Conservation (phyloP, 2,329 filamentous ascomycete genomes). For the Microdochium paspali region DNA sequence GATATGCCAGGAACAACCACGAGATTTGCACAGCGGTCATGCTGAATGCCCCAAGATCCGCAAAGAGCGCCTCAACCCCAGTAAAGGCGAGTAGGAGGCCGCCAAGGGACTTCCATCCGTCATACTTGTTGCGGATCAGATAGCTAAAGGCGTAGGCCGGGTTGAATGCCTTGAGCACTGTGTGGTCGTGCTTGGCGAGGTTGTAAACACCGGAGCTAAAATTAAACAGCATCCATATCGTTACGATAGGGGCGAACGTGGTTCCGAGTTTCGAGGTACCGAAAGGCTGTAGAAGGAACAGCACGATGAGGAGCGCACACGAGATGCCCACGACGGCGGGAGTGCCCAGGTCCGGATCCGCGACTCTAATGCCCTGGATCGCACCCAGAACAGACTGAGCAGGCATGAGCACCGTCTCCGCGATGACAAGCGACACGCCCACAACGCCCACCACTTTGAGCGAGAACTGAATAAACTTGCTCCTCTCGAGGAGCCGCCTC, state of each 20-base stretch:
- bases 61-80: slow-evolving; percentile 64
- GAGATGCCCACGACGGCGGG: slow-evolving; percentile 50
- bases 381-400: slow-evolving; percentile 59
- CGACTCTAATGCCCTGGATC: slow-evolving; percentile 50
- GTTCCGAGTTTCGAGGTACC: slow-evolving; percentile 49
- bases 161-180: slow-evolving; percentile 41
- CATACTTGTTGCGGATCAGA: slow-evolving; percentile 43
- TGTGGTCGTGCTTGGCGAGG: slow-evolving; percentile 34
- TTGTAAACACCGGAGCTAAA: slow-evolving; percentile 51
- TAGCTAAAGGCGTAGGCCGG: slow-evolving; percentile 48
- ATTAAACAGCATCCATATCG: slow-evolving; percentile 55
- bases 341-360: slow-evolving; percentile 40
- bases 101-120: slow-evolving; percentile 52
- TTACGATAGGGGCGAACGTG: slow-evolving; percentile 52
- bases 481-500: slow-evolving; percentile 45
- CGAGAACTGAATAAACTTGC: slow-evolving; percentile 31
- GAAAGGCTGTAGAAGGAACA: slow-evolving; percentile 56
- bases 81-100: slow-evolving; percentile 65
- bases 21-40: slow-evolving; percentile 57
- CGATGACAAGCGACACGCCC: slow-evolving; percentile 55
- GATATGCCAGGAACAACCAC: slow-evolving; percentile 57
- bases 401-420: slow-evolving; percentile 53
- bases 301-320: slow-evolving; percentile 46
- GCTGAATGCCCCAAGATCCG: slow-evolving; percentile 64
- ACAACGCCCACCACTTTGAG: slow-evolving; percentile 52